Base-by-base conservation (phyloP, 2,329 filamentous ascomycete genomes). In the Lasiodiplodia sp. region DNA sequence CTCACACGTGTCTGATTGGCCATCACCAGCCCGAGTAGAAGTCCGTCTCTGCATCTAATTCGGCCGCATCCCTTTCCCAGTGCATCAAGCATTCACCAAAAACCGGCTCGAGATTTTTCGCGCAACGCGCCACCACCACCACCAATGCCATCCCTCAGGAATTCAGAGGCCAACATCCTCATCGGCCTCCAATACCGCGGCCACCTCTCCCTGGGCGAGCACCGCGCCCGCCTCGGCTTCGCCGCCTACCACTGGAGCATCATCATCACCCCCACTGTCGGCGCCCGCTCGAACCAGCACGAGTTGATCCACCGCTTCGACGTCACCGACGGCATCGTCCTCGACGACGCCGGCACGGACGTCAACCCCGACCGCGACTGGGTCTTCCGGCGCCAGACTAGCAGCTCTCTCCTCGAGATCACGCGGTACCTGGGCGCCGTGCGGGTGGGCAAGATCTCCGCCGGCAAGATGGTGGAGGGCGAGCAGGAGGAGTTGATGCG, bases 191-290 rank as follows among this genome's bases (percentile, higher is more conserved):
- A 63, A n/a, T 63, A 63, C 58, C 58, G 40, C 28, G 58, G 21
- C 23, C 40, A 38, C 7, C 58, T 63, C 14, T 63, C 58, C 2
- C 58, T 63, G 3, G 38, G 38, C 14, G 38, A 49, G 21, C 18
- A 51, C 28, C 40, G 58, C 18, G 23, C 23, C 14, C 58, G 58
- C 18, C 40, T 63, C 2, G 38, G 58, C 16, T 49, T 49, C 44
- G 38, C 58, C 40, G 58, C 58, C 37, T 63, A 51, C 23, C 58
- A 34, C 44, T 63, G 58, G 25, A 63, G 58, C 58, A 63, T 49
- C 40, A 25, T 58, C 31, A 44, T 40, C 44, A 10, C 12, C 58
- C 5, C n/a, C 16, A 1, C 23, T n/a, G n/a, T n/a, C n/a, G 37
- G 37, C 37, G 14, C 11, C 12, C 11, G 14, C 4, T 16, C 11